These are phyloP conservation scores for Lophiostoma macrostomum DNA, from an alignment of 495 filamentous ascomycete species.

Conservation along the genomic window DNA sequence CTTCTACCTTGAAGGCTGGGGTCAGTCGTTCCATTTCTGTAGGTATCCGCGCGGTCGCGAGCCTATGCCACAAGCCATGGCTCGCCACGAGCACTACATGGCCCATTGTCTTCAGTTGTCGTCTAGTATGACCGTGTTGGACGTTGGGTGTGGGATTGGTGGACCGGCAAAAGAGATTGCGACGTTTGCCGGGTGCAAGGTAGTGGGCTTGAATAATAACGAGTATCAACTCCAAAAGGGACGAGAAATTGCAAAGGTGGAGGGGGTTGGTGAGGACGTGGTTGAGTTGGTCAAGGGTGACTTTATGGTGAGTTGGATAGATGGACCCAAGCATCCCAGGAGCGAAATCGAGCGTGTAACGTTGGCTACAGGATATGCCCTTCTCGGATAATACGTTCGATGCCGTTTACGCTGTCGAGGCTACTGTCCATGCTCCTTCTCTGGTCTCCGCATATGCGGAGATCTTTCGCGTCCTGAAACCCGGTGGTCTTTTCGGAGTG, in stretches of 20 bases:
- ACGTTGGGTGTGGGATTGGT: constrained; percentile 95
- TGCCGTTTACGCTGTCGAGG: constrained; percentile 94
- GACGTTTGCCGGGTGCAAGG: constrained; percentile 83
- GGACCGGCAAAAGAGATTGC: constrained; percentile 92
- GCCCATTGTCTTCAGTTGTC: constrained; percentile 80
- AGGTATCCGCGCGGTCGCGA: constrained; percentile 77
- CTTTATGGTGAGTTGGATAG: constrained; percentile 68
- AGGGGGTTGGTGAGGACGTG: constrained; percentile 68
- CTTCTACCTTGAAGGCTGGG: constrained; percentile 95
- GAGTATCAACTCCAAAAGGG: constrained; percentile 97
- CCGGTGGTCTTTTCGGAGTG: constrained; percentile 89
- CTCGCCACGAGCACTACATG: constrained; percentile 96
- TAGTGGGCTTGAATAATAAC: constrained; percentile 97
- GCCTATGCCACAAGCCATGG: constrained; percentile 83
- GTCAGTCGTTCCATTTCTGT: constrained; percentile 92
- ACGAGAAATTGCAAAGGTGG: constrained; percentile 71
- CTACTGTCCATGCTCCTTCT: constrained; percentile 88
- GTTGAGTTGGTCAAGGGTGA: constrained; percentile 88
- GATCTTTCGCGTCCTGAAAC: constrained; percentile 91
- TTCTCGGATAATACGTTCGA: constrained; percentile 89
- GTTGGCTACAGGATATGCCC: constrained; percentile 71
- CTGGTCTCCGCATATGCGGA: constrained; percentile 87
- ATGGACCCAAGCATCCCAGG: not conserved
- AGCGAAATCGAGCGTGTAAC: not conserved
- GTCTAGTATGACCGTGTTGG: constrained; percentile 80